These are phyloP conservation scores for Kappamyces sp. DNA, from an alignment of 192 early-diverging fungal species.

Conservation along the genomic window DNA sequence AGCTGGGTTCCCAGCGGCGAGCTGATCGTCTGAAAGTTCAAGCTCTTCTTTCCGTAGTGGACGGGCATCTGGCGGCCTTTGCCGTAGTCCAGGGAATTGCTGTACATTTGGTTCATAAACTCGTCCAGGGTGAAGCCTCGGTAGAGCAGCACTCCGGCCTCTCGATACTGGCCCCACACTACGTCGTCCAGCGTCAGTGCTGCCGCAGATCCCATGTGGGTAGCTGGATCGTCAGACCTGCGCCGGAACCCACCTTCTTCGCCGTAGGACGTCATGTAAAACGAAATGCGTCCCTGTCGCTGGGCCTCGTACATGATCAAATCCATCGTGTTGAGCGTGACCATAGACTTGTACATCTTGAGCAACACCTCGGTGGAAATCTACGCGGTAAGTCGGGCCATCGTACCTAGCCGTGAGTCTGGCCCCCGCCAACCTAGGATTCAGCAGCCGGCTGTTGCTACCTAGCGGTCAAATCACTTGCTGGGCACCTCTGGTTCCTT, in stretches of 20 bases:
- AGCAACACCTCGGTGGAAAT: slow-evolving; percentile 68
- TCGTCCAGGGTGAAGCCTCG: slow-evolving; percentile 90
- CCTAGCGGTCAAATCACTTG: not conserved
- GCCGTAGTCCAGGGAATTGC: slow-evolving; percentile 78
- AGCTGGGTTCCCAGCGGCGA: slow-evolving; percentile 95
- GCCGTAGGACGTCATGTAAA: slow-evolving; percentile 99
- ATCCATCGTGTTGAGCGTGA: slow-evolving; percentile 88
- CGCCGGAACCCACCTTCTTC: too few relatives aligned
- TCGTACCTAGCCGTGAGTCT: slow-evolving; percentile 8
- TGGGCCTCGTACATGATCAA: slow-evolving; percentile 95
- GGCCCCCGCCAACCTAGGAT: slow-evolving; percentile 1
- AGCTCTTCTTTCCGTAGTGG: slow-evolving; percentile 81
- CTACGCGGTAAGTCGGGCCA: slow-evolving; percentile 26
- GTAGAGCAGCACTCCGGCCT: slow-evolving; percentile 88
- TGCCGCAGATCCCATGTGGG: slow-evolving; percentile 80
- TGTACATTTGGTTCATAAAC: slow-evolving; percentile 97
- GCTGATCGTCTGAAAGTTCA: slow-evolving; percentile 94
- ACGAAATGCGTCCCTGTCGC: slow-evolving; percentile 94
- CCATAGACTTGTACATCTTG: slow-evolving; percentile 87
- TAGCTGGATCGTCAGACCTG: too few relatives aligned
- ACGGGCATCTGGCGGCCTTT: slow-evolving; percentile 99
- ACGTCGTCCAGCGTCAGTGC: slow-evolving; percentile 79
- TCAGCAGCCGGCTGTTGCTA: not conserved
- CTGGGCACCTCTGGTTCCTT: slow-evolving; percentile 61
- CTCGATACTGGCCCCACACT: slow-evolving; percentile 96